phyloP scores from a whole-genome alignment of 345 rosid species.

The Anastatica hierochuntica region DNA sequence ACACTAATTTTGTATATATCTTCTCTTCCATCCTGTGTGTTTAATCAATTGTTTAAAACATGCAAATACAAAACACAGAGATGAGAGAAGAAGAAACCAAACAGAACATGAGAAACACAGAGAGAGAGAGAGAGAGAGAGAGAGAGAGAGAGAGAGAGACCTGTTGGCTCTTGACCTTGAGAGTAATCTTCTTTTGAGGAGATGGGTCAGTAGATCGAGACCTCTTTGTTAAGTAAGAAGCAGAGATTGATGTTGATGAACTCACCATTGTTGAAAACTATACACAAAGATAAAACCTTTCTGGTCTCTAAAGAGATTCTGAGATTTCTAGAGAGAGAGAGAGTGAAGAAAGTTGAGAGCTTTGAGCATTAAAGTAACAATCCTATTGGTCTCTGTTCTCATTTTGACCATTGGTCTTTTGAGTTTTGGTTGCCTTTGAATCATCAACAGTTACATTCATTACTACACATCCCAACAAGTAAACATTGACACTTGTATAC shows the following conservation, averaged over 20 bases:
- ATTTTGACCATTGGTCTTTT: background rate
- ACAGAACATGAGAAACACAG: no score
- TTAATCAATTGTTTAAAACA: no score
- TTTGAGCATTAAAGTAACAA: background rate
- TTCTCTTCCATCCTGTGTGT: background rate
- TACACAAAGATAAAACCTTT: no score
- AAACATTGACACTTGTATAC: slow-evolving; percentile 8
- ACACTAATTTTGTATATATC: background rate
- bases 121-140: no score
- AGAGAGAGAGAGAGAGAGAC: background rate
- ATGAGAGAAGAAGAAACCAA: no score
- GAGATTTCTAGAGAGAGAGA: background rate
- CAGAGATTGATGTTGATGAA: slow-evolving; percentile 17
- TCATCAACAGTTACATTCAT: no score
- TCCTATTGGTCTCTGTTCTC: slow-evolving; percentile 10
- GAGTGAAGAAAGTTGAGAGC: background rate
- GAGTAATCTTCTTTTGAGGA: background rate
- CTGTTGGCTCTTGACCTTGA: background rate
- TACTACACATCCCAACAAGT: slow-evolving; percentile 3
- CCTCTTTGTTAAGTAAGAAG: slow-evolving; percentile 15
- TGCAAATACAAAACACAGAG: no score
- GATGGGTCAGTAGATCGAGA: slow-evolving; percentile 9
- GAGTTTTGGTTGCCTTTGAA: background rate
- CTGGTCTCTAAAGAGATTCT: no score
- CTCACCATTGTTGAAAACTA: slow-evolving; percentile 25